Percentiles rank a stretch among this genome's conserved stretches.
Conservation (phyloP, 192 early-diverging fungal species). For the Coemansia sp. region DNA sequence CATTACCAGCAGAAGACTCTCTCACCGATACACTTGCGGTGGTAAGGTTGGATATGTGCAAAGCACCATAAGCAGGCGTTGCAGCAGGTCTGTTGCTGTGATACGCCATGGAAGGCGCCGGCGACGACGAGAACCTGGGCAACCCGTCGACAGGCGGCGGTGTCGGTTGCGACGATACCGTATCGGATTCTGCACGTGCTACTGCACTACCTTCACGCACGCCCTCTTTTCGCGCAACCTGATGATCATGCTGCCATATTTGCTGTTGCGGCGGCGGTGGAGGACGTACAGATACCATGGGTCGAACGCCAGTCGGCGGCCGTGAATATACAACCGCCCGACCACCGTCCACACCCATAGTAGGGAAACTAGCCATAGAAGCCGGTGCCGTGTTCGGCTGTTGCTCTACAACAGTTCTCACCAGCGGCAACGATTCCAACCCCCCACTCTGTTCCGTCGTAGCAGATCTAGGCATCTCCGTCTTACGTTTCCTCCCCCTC, state of each 20-base stretch:
- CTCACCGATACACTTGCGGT: neutral
- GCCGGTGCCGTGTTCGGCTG: conserved; percentile 35
- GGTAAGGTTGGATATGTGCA: conserved; percentile 32
- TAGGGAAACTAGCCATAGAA: conserved; percentile 35
- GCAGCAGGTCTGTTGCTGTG: neutral
- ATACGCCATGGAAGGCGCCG: conserved; percentile 6
- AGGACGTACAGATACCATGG: neutral
- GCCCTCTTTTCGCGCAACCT: neutral
- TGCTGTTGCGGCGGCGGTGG: neutral
- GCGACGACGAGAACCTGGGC: conserved; percentile 42
- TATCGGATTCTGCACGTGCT: conserved; percentile 26
- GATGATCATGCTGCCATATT: neutral
- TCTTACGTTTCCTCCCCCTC: conserved; percentile 49
- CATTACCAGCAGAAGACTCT: neutral
- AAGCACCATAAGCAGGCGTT: neutral
- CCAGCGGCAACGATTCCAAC: conserved; percentile 4
- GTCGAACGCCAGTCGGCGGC: neutral
- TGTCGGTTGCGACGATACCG: conserved; percentile 39
- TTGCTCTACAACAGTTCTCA: conserved; percentile 1
- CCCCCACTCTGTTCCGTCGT: no score
- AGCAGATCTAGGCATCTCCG: conserved; percentile 14
- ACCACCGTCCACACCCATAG: conserved; percentile 46
- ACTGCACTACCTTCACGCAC: neutral
- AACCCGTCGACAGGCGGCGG: conserved; percentile 48
- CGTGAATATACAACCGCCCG: conserved; percentile 37